Evolutionary conservation across 371 early-diverging fungal genomes (phyloP), one percentile per base, ranked within the genome.

Genomic region (Mucor sp.): DNA sequence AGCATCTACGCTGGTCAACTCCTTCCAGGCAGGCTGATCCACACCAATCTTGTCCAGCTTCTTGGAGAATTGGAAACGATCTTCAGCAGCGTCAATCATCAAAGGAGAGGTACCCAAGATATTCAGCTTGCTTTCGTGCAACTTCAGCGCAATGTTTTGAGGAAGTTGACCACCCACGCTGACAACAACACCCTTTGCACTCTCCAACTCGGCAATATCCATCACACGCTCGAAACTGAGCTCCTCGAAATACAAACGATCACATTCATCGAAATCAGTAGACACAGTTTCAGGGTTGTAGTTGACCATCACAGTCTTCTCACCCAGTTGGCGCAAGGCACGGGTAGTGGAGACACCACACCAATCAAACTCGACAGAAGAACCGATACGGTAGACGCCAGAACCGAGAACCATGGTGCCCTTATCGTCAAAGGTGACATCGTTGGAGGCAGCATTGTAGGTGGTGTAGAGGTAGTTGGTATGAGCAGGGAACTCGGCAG

Each of bases 251-350:
- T 97, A 97, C 53, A 97, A 85, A 41, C 96, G 90, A 71, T 97
- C 96, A 70, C 92, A 92, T 78, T 97, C 97, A 77, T 96, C 97
- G 73, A 91, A 97, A 76, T 97, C 97, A 21, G 97, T 96, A 17
- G 94, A 94, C 25, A 97, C 97, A 0, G 97, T 97, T 76, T 97
- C 97, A 28, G 97, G 97, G 81, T 97, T 97, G 89, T 96, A 97
- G 86, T 97, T 97, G 76, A 97, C 90, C 96, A 96, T 95, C 44
- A 97, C 86, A 0, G 97, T 97, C 79, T 91, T 90, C 77, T 84
- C 82, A 62, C 91, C 90, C n/a, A 89, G 69, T 27, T 82, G 75
- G 53, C 95, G 91, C 32, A 97, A 86, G 14, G 91, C 87, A 62
- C 94, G 94, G 67, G 93, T 91, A 60, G 90, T 86, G 25, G 88